A percentile compares a stretch with the other conserved stretches of the same genome.
Evolutionary conservation across 2,329 filamentous ascomycete genomes (phyloP).

Genomic region (Sporothrix brunneoviolacea): DNA sequence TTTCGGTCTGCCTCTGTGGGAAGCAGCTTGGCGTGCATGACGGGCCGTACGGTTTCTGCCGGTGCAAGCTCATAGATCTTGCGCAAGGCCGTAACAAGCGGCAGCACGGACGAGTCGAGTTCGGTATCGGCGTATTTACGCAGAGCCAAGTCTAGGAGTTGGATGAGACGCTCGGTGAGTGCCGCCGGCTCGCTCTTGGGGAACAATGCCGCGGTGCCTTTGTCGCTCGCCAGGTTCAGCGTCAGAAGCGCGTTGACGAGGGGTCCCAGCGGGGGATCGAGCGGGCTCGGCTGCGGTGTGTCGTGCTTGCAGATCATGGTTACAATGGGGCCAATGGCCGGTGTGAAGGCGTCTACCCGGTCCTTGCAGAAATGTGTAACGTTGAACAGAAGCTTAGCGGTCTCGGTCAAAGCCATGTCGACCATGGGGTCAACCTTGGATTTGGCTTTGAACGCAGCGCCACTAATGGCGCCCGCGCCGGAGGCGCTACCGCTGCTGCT

Average conservation of each 20-base stretch:
- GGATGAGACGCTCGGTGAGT: constrained; percentile 59
- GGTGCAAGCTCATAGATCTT: constrained; percentile 66
- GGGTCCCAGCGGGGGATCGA: constrained; percentile 65
- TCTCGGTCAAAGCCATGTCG: constrained; percentile 75
- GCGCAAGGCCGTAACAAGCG: constrained; percentile 67
- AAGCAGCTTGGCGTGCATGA: constrained; percentile 62
- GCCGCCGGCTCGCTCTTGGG: constrained; percentile 54
- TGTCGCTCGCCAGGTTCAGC: constrained; percentile 57
- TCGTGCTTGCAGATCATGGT: constrained; percentile 58
- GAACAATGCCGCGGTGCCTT: constrained; percentile 53
- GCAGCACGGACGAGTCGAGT: constrained; percentile 65
- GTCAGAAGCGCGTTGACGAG: constrained; percentile 78
- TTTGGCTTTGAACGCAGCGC: constrained; percentile 19
- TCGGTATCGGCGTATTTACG: constrained; percentile 57
- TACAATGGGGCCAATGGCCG: constrained; percentile 62
- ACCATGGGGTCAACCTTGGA: constrained; percentile 51
- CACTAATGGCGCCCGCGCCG: neutral
- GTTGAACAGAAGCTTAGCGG: constrained; percentile 84
- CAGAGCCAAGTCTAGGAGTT: constrained; percentile 62
- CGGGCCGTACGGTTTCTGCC: constrained; percentile 45
- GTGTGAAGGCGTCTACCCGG: constrained; percentile 54
- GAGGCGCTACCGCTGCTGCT: constrained; percentile 17
- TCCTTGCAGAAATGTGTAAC: constrained; percentile 67
- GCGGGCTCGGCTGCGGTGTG: constrained; percentile 54
- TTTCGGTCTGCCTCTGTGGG: constrained; percentile 72